phyloP scores from a whole-genome alignment of 2,329 filamentous ascomycete genomes.

The Paraphaeosphaeria sporulosa region DNA sequence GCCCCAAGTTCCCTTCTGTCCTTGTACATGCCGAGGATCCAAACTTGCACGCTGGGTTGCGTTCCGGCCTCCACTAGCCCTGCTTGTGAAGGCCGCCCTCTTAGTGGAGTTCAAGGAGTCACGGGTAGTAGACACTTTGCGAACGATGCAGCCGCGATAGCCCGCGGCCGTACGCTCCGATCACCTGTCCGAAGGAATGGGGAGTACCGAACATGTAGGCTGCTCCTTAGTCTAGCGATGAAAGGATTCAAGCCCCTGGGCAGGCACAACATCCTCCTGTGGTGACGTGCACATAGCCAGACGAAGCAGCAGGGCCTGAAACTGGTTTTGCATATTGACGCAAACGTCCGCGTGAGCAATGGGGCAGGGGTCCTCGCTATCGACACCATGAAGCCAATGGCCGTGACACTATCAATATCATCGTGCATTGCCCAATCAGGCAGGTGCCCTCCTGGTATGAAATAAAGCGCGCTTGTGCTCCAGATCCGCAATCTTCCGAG shows the following conservation, averaged over 20 bases:
- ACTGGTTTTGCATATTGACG: conserved; percentile 14
- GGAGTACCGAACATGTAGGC: no score
- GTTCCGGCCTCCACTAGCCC: neutral
- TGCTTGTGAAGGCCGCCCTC: neutral
- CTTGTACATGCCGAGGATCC: neutral
- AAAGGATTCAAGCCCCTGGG: conserved; percentile 18
- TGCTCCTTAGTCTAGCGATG: conserved; percentile 1
- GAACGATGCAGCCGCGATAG: conserved; percentile 7
- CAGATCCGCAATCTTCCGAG: neutral
- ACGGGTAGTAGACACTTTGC: neutral
- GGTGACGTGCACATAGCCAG: conserved; percentile 4
- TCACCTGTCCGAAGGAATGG: neutral
- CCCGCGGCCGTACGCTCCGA: conserved; percentile 2
- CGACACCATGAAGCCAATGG: neutral
- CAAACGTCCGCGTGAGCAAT: conserved; percentile 11
- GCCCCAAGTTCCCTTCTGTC: neutral
- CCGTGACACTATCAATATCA: conserved; percentile 3
- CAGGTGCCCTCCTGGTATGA: conserved; percentile 1
- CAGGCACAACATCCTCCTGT: neutral
- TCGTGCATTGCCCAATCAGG: conserved; percentile 14
- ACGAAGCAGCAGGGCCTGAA: conserved; percentile 1
- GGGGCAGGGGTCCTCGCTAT: conserved; percentile 3
- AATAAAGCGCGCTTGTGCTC: conserved; percentile 1
- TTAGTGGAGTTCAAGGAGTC: neutral
- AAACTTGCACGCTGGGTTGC: no score